Base-by-base conservation (phyloP, 495 filamentous ascomycete species). In the Polyplosphaeria fusca region DNA sequence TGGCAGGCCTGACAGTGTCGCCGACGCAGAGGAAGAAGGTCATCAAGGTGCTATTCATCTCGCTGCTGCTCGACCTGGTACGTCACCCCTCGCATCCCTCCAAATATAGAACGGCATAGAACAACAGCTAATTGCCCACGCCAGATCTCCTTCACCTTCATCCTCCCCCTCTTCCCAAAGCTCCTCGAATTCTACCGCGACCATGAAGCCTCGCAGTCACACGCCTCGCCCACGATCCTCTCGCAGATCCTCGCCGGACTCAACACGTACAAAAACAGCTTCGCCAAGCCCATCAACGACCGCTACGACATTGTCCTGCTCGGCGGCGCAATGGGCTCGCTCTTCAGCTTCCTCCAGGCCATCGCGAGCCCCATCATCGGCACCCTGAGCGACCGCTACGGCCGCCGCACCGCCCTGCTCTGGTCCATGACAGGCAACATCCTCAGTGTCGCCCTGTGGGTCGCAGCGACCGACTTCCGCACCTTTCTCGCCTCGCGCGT, bases 291-390 rank as follows among this genome's bases (percentile, higher is more conserved):
- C 37, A 99, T 97, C 73, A 91, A 93, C 65, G 89, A 88, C 43
- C 86, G 88, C 71, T 97, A 97, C 75, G 94, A 99, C 67, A 92
- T 97, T 56, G 92, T 97, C 38, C 82, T 99, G 40, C 84, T 99
- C 13, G 94, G 94, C 26, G 94, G 94, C 13, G 94, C 93, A 19
- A 76, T 99, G 4, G 94, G 91, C 46, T 94, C 89, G 13, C 80
- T 96, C 5, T 96, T 96, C 77, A 93, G 90, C 13, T 76, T 96
- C 45, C 85, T 95, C 25, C 93, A 99, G 68, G 94, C 93, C 46
- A 74, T 97, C 53, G 92, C 92, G 0, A 93, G 91, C 1, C 93
- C 93, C 13, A 72, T 96, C 44, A 96, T 99, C 53, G 93, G 93
- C 11, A 82, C 78, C 9, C 78, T 97, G 28, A 94, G 88, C 18